phyloP scores from a whole-genome alignment of 805 yeast species.

The Yarrowia porcina region DNA sequence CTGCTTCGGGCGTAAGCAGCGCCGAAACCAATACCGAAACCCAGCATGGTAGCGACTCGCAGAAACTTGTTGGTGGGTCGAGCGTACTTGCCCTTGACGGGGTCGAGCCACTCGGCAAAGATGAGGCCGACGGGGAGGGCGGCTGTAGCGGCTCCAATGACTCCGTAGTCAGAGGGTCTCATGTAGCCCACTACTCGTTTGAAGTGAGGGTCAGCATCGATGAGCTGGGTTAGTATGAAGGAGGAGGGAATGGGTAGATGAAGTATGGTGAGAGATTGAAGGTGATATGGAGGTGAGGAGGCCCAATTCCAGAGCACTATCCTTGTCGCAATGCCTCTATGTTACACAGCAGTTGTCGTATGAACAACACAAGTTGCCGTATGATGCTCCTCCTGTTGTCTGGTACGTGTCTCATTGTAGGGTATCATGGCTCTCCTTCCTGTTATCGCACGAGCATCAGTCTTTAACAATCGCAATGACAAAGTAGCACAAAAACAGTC shows the following conservation, averaged over 20 bases:
- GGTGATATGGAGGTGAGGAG: not conserved
- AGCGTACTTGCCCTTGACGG: slow-evolving; percentile 45
- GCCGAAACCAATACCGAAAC: slow-evolving; percentile 69
- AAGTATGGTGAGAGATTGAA: no score
- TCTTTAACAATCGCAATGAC: no score
- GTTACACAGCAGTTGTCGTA: no score
- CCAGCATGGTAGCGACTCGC: slow-evolving; percentile 60
- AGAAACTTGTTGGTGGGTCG: slow-evolving; percentile 56
- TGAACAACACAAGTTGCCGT: no score
- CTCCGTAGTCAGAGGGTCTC: slow-evolving; percentile 61
- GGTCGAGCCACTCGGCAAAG: slow-evolving; percentile 48
- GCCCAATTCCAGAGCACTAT: no score
- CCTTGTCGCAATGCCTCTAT: no score
- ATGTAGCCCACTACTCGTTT: slow-evolving; percentile 67
- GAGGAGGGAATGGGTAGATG: not conserved
- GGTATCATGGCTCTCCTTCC: not conserved
- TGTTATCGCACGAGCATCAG: not conserved
- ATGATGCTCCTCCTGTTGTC: no score
- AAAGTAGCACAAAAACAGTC: not conserved
- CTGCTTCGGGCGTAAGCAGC: slow-evolving; percentile 64
- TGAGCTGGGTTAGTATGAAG: slow-evolving; percentile 41
- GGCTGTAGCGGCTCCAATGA: slow-evolving; percentile 48
- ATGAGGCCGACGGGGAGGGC: slow-evolving; percentile 50
- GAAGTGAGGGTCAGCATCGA: slow-evolving; percentile 79
- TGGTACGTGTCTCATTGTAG: not conserved